These are phyloP conservation scores for Novymonas esmeraldas DNA, from an alignment of 208 protist genomes.

Conservation along the genomic window DNA sequence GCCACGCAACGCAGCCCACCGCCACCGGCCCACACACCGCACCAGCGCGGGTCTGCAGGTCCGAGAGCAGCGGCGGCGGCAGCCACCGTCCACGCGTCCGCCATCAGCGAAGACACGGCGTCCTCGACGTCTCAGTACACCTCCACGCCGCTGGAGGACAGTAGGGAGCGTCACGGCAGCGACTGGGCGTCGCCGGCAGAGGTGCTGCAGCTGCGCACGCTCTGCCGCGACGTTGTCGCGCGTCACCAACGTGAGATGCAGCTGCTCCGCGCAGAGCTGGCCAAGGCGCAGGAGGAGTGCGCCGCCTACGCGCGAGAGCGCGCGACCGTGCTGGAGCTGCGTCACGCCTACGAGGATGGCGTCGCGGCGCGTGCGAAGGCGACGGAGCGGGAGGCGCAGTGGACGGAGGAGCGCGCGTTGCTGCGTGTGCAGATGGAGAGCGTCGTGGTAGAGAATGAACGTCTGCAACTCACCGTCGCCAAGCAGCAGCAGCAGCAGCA, in stretches of 20 bases:
- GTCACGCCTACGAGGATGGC: slow-evolving; percentile 47
- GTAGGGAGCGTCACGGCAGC: slow-evolving; percentile 1
- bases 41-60: not conserved
- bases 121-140: slow-evolving; percentile 4
- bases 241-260: slow-evolving; percentile 46
- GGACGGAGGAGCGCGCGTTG: slow-evolving; percentile 66
- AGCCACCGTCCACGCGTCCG: slow-evolving; percentile 3
- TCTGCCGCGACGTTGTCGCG: slow-evolving; percentile 35
- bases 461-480: slow-evolving; percentile 50
- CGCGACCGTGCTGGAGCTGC: slow-evolving; percentile 31
- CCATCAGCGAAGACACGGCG: slow-evolving; percentile 3
- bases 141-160: not conserved
- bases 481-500: slow-evolving; percentile 29
- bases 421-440: slow-evolving; percentile 60
- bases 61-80: not conserved
- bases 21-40: not conserved
- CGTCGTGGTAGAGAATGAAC: slow-evolving; percentile 69
- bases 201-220: slow-evolving; percentile 60
- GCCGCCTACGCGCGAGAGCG: slow-evolving; percentile 31
- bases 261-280: slow-evolving; percentile 35
- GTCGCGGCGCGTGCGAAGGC: slow-evolving; percentile 26
- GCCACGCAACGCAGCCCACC: not conserved
- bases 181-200: slow-evolving; percentile 82
- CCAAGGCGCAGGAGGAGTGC: slow-evolving; percentile 32
- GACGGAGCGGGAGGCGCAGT: slow-evolving; percentile 35